phyloP scores from a whole-genome alignment of 805 yeast genomes.

The Blastobotrys muscicola region DNA sequence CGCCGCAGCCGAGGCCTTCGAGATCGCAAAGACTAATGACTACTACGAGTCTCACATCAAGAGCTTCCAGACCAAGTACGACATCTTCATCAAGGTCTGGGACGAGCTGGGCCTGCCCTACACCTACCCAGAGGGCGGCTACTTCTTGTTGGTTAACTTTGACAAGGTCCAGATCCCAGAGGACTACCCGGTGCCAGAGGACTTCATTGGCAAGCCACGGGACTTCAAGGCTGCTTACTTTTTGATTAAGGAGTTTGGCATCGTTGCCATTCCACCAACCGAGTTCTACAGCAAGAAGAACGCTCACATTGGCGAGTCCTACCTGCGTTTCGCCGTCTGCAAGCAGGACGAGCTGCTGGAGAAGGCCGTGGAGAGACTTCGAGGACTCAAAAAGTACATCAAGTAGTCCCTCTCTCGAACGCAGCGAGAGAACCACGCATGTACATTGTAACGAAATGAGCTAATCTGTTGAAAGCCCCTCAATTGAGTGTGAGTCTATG shows the following conservation, averaged over 20 bases:
- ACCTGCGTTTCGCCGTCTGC: constrained; percentile 91
- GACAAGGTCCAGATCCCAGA: constrained; percentile 70
- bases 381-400: constrained; percentile 58
- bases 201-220: constrained; percentile 54
- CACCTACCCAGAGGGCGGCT: constrained; percentile 88
- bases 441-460: not conserved
- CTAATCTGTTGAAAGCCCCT: too few relatives aligned
- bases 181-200: constrained; percentile 63
- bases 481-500: too few relatives aligned
- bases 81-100: constrained; percentile 63
- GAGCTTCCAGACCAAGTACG: constrained; percentile 62
- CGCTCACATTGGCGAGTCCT: constrained; percentile 69
- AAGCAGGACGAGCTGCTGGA: constrained; percentile 75
- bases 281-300: constrained; percentile 72
- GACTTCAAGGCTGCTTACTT: constrained; percentile 89
- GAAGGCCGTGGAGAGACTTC: constrained; percentile 71
- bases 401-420: constrained; percentile 4
- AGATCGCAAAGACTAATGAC: constrained; percentile 45
- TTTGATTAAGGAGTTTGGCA: constrained; percentile 87
- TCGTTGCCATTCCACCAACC: constrained; percentile 96
- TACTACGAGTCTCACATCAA: constrained; percentile 66
- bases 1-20: constrained; percentile 75
- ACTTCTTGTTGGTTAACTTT: constrained; percentile 83
- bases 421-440: too few relatives aligned
- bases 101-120: constrained; percentile 85